Evolutionary conservation across 805 yeast genomes (phyloP).

Genomic region (Kodamaea jinghongensis): DNA sequence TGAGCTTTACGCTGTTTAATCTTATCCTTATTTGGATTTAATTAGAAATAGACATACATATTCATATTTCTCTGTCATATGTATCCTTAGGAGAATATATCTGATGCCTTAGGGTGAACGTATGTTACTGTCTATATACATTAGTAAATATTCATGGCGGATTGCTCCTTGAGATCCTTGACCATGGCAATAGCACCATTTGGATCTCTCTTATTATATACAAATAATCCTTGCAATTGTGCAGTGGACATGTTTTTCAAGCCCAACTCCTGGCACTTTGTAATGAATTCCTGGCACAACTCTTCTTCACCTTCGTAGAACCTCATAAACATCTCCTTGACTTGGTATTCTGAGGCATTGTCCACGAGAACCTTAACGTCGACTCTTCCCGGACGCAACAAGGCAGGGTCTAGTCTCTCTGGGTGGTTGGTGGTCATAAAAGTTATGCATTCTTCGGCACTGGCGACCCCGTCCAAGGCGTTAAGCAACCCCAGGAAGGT

Average conservation of each 20-base stretch:
- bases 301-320: constrained; percentile 68
- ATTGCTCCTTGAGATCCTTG: constrained; percentile 28
- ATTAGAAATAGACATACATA: too few relatives aligned
- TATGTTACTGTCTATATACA: constrained; percentile 4
- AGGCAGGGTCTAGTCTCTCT: constrained; percentile 87
- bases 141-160: background rate
- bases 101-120: too few relatives aligned
- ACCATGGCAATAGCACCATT: constrained; percentile 69
- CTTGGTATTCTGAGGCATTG: constrained; percentile 84
- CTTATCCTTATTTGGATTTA: too few relatives aligned
- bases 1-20: too few relatives aligned
- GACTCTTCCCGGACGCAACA: constrained; percentile 91
- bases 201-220: constrained; percentile 84
- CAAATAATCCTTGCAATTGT: constrained; percentile 92
- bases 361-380: constrained; percentile 80
- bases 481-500: constrained; percentile 93
- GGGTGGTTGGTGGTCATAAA: constrained; percentile 99
- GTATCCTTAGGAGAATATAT: too few relatives aligned
- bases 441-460: constrained; percentile 93
- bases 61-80: too few relatives aligned
- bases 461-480: constrained; percentile 95
- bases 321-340: constrained; percentile 77
- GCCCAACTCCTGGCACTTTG: constrained; percentile 45
- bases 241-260: constrained; percentile 74
- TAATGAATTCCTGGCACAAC: constrained; percentile 52